Base-by-base conservation (phyloP, 106 monocot species). In the Platanthera guangdongensis region DNA sequence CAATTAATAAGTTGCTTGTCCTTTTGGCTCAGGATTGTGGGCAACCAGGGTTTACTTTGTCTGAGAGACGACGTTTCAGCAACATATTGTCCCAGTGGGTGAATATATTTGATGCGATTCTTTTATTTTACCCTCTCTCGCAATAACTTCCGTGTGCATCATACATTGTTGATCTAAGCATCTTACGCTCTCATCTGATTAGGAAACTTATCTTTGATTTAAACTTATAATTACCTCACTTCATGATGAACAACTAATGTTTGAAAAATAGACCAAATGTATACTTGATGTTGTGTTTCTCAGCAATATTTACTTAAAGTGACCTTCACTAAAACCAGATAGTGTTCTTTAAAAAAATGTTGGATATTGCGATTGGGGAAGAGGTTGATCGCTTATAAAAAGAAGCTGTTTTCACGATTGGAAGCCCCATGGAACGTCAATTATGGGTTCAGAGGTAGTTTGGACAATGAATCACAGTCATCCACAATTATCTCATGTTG, bases 11-110 rank as follows among this genome's bases (percentile, higher is more conserved):
- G 21, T 72, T 72, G 1, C 55, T 11, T 75, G 14, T 51, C 25
- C 48, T 67, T 63, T 25, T 81, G 15, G 5, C 81, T 64, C 74
- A 92, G 92, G 92, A 92, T 78, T 86, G 88, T 83, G 92, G 88
- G 76, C 92, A 92, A 63, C 92, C 92, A 74, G 92, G 92, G 79
- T 92, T 92, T 86, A 92, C 92, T 50, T 53, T 86, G 64, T 78
- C 92, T 65, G 88, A 92, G 86, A 88, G 92, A 62, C 59, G n/a
- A 51, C 92, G 92, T 45, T 92, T 92, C 22, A 52, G 70, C 54
- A 92, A 79, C 80, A 88, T 92, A 79, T 77, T 92, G 52, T 80
- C 73, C 52, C 88, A 85, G 91, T 92, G 80, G 51, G 91, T 91
- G 80, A 78, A 77, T 73, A 50, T 72, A 25, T 45, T 52, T 52